A percentile compares a stretch with the other conserved stretches of the same genome.
phyloP scores from a whole-genome alignment of 306 rosid species.

The Heteromeles arbutifolia region DNA sequence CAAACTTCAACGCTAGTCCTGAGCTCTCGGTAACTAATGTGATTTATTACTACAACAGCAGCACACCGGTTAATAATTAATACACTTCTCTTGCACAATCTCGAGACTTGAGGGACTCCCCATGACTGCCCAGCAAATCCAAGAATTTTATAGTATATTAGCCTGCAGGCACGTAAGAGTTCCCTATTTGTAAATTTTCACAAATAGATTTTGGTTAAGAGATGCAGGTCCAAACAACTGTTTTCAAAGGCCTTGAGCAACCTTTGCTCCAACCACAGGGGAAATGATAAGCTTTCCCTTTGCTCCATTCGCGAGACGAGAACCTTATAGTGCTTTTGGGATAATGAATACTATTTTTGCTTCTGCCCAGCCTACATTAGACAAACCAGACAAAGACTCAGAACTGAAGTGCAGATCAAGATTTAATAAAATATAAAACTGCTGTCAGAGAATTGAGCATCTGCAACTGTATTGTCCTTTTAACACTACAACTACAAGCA shows the following conservation, averaged over 20 bases:
- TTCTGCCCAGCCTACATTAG: conserved; percentile 61
- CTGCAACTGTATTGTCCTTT: neutral
- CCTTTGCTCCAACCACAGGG: neutral
- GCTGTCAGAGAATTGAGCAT: neutral
- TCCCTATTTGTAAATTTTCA: neutral
- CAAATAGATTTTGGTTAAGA: neutral
- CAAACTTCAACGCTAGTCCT: neutral
- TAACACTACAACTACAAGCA: neutral
- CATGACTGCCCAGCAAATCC: neutral
- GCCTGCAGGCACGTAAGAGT: neutral
- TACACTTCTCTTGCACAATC: neutral
- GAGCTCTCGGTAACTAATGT: neutral
- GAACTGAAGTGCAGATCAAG: neutral
- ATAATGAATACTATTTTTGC: conserved; percentile 24
- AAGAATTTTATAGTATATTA: neutral
- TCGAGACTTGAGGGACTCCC: neutral
- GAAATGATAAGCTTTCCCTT: too few relatives aligned
- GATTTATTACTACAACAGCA: neutral
- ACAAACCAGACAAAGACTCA: conserved; percentile 18
- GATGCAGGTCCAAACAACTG: neutral
- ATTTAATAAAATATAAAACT: neutral
- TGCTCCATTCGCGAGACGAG: too few relatives aligned
- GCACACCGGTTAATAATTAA: neutral
- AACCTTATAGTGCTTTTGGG: neutral
- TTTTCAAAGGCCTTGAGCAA: neutral